A percentile compares a stretch with the other conserved stretches of the same genome.
These are phyloP conservation scores for Pseudodiploospora longispora DNA, from an alignment of 2,329 filamentous ascomycete genomes.

Conservation along the genomic window DNA sequence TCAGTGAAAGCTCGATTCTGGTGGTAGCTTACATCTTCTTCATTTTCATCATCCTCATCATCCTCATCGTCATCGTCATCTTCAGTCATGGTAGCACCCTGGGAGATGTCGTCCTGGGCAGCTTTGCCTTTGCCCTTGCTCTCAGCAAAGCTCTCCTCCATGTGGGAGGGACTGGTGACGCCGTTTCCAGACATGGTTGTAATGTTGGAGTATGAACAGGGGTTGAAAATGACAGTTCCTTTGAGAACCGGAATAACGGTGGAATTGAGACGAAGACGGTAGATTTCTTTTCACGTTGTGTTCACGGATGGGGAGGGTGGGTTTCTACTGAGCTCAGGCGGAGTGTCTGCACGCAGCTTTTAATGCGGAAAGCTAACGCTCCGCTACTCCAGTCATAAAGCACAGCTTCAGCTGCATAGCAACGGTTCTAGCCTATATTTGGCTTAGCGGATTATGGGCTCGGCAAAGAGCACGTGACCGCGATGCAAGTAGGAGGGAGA, in stretches of 20 bases:
- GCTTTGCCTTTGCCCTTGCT: slow-evolving; percentile 88
- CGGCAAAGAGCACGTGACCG: slow-evolving; percentile 13
- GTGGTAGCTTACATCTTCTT: slow-evolving; percentile 16
- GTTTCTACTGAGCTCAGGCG: slow-evolving; percentile 11
- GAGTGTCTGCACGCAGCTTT: slow-evolving; percentile 17
- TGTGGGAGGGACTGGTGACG: slow-evolving; percentile 36
- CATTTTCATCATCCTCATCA: slow-evolving; percentile 39
- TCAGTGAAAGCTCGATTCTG: neutral
- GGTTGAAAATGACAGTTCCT: no score
- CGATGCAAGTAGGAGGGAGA: no score
- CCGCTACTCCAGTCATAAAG: slow-evolving; percentile 9
- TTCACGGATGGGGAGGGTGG: slow-evolving; percentile 17
- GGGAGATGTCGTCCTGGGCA: slow-evolving; percentile 36
- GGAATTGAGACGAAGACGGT: neutral
- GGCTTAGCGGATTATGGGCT: slow-evolving; percentile 10
- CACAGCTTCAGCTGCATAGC: slow-evolving; percentile 17
- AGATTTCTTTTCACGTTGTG: slow-evolving; percentile 6
- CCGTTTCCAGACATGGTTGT: slow-evolving; percentile 38
- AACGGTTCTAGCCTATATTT: slow-evolving; percentile 22
- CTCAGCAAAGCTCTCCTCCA: slow-evolving; percentile 35
- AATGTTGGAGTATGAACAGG: slow-evolving; percentile 8
- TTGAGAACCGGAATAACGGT: neutral
- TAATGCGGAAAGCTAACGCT: slow-evolving; percentile 17
- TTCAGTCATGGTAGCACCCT: slow-evolving; percentile 64
- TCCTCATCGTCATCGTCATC: slow-evolving; percentile 70